Evolutionary conservation across 768 basidiomycete genomes (phyloP).

Genomic region (Boletus rubroflammeus): DNA sequence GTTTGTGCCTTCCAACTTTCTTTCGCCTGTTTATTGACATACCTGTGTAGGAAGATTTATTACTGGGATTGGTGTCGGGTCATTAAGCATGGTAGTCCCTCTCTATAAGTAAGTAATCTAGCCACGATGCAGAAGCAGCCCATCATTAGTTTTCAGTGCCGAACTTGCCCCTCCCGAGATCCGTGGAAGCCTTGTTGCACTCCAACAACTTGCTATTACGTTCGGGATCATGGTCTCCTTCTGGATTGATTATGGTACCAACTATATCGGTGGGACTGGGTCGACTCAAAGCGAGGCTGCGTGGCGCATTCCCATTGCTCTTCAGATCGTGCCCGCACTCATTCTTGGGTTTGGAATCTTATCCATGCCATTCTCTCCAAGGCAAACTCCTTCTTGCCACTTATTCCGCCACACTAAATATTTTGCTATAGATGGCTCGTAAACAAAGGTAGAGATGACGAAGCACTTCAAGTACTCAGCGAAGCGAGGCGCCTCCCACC

Average conservation of each 20-base stretch:
- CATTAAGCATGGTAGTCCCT: slow-evolving; percentile 79
- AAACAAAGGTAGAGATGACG: slow-evolving; percentile 71
- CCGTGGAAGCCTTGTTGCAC: slow-evolving; percentile 73
- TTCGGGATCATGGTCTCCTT: slow-evolving; percentile 69
- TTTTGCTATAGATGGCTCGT: slow-evolving; percentile 58
- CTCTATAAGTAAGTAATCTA: slow-evolving; percentile 54
- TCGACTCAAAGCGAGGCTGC: slow-evolving; percentile 58
- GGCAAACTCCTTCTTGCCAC: slow-evolving; percentile 35
- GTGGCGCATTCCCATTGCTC: slow-evolving; percentile 70
- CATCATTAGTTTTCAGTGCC: slow-evolving; percentile 24
- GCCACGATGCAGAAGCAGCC: not conserved
- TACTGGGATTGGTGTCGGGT: slow-evolving; percentile 79
- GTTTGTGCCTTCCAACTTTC: slow-evolving; percentile 13
- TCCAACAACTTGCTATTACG: slow-evolving; percentile 80
- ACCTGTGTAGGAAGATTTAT: slow-evolving; percentile 53
- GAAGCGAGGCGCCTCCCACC: slow-evolving; percentile 51
- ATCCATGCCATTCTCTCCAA: slow-evolving; percentile 79
- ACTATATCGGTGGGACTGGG: slow-evolving; percentile 67
- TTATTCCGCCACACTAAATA: not conserved
- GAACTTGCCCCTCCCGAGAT: slow-evolving; percentile 78
- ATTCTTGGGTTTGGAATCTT: slow-evolving; percentile 66
- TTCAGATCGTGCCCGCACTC: slow-evolving; percentile 72
- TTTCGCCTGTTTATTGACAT: not conserved
- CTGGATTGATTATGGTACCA: slow-evolving; percentile 52
- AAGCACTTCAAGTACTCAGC: slow-evolving; percentile 63